A percentile compares a stretch with the other conserved stretches of the same genome.
Conservation (phyloP, 2,329 filamentous ascomycete species). For the Xylariaceae sp. region DNA sequence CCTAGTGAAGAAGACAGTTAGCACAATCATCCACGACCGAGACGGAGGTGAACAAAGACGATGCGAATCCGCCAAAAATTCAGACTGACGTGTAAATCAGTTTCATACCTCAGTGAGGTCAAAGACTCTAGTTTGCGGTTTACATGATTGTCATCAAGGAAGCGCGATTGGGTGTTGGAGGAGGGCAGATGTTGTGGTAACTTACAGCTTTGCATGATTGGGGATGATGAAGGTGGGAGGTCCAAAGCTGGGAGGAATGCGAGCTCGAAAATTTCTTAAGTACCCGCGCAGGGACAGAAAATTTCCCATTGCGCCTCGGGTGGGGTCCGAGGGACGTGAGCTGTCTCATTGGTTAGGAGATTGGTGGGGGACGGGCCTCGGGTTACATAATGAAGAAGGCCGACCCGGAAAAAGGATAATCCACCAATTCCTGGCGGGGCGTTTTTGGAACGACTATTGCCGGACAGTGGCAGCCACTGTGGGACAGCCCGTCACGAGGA, state of each 20-base stretch:
- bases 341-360: slow-evolving; percentile 7
- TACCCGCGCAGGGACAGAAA: slow-evolving; percentile 10
- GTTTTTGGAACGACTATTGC: too few species aligned
- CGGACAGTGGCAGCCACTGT: too few species aligned
- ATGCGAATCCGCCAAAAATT: slow-evolving; percentile 38
- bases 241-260: neutral
- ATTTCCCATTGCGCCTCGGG: slow-evolving; percentile 11
- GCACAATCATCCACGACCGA: slow-evolving; percentile 15
- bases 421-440: neutral
- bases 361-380: neutral
- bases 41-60: neutral
- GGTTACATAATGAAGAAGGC: neutral
- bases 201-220: slow-evolving; percentile 19
- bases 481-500: too few species aligned
- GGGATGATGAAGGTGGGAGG: slow-evolving; percentile 2
- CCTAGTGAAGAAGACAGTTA: slow-evolving; percentile 21
- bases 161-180: slow-evolving; percentile 4
- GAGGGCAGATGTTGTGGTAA: neutral
- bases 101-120: slow-evolving; percentile 75
- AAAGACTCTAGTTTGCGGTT: slow-evolving; percentile 94
- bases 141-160: slow-evolving; percentile 67
- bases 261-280: slow-evolving; percentile 15
- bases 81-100: slow-evolving; percentile 92
- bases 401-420: neutral
- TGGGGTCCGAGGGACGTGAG: neutral